Percentiles rank a stretch among this genome's conserved stretches.
Conservation (phyloP, 495 filamentous ascomycete species). For the Aspergillus ostianus region DNA sequence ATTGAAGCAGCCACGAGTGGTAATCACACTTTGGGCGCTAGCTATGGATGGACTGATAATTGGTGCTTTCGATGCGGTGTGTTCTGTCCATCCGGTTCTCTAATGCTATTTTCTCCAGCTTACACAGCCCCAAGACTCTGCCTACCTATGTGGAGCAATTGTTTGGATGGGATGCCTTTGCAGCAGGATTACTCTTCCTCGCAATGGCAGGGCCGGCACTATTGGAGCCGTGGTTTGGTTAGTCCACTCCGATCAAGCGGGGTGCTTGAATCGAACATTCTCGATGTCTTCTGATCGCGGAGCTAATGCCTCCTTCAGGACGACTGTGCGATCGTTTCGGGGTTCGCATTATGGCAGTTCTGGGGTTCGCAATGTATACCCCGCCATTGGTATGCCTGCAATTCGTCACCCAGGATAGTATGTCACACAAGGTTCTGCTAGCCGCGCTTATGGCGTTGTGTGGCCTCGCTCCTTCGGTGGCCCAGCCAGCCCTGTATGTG, state of each 20-base stretch:
- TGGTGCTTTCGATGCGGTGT: constrained; percentile 21
- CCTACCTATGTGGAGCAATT: constrained; percentile 58
- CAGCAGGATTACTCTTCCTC: constrained; percentile 69
- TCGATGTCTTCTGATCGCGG: constrained; percentile 24
- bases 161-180: constrained; percentile 62
- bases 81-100: neutral
- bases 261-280: neutral
- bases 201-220: constrained; percentile 61
- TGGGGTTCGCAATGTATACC: constrained; percentile 47
- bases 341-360: constrained; percentile 41
- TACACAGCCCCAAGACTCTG: constrained; percentile 30
- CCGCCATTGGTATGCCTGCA: constrained; percentile 50
- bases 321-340: constrained; percentile 51
- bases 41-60: constrained; percentile 17
- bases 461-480: constrained; percentile 26
- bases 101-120: neutral
- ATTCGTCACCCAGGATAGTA: constrained; percentile 32
- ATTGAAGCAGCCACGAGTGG: constrained; percentile 15
- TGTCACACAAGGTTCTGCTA: constrained; percentile 31
- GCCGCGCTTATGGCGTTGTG: constrained; percentile 25
- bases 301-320: constrained; percentile 26
- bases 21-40: constrained; percentile 21
- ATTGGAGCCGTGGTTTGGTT: constrained; percentile 33
- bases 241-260: constrained; percentile 25
- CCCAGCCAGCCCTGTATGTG: constrained; percentile 38